Conservation (phyloP, 1,284 basidiomycete species). For the Fomitiporia mediterranea region DNA sequence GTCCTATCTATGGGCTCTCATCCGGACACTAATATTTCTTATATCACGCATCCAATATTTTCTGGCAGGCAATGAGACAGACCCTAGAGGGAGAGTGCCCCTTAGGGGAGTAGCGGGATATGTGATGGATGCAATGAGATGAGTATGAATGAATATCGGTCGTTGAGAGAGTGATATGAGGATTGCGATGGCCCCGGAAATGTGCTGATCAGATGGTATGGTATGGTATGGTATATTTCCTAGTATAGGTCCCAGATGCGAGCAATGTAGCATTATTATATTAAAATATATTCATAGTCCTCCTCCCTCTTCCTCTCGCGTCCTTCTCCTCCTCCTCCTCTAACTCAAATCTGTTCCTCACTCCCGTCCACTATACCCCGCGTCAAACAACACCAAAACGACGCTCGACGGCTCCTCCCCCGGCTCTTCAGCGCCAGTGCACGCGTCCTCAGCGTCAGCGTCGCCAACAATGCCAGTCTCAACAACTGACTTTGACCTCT, state of each 20-base stretch:
- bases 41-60: no score
- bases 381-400: not conserved
- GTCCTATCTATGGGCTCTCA: no score
- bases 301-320: not conserved
- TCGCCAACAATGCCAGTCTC: conserved; percentile 11
- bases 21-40: no score
- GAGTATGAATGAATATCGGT: not conserved
- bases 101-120: not conserved
- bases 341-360: not conserved
- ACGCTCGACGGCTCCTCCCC: not conserved
- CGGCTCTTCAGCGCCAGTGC: no score
- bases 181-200: not conserved
- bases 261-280: not conserved
- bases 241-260: not conserved
- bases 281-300: not conserved
- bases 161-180: not conserved
- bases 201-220: not conserved
- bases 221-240: not conserved
- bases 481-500: conserved; percentile 33
- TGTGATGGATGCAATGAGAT: not conserved
- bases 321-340: not conserved
- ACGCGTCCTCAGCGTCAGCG: no score
- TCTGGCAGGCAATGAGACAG: no score
- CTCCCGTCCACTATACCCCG: not conserved
- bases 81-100: no score